Evolutionary conservation across 2,329 filamentous ascomycete species (phyloP), one percentile per base, ranked within the genome.

Genomic region (Monosporascus sp.): DNA sequence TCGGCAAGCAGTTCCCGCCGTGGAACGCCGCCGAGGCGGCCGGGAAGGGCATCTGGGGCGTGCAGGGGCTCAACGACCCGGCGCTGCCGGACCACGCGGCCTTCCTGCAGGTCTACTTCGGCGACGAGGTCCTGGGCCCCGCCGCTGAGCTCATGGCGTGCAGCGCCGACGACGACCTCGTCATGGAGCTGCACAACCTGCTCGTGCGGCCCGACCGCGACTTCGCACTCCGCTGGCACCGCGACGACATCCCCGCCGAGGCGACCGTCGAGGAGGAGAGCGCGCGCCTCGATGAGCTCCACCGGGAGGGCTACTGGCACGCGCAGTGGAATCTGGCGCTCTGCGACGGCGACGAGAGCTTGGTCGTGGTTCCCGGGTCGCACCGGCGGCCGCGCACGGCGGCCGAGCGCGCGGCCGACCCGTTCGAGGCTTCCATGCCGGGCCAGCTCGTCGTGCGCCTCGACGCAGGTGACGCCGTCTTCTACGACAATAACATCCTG

Each of bases 401-500:
- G 5, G 67, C 62, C 1, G 91, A 96, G 77, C 77, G 89, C 14
- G 69, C 64, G 7, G 89, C 89, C 0, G 82, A 77, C 20, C 85
- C 87, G 0, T 88, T 83, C 62, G 86, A 86, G 60, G 65, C 72
- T 2, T 64, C 73, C 2, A 62, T 94, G 60, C 83, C 85, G 0
- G 82, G 74, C 0, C 85, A 91, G 74, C 65, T 86, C 15, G 71
- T 81, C 3, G 89, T 95, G 17, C 65, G 75, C 65, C 74, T 95
- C 56, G 73, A 80, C 57, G 79, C 89, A 0, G 90, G 90, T 0
- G 90, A 96, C 70, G 83, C 88, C 17, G 88, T 88, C 43, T 96
- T 96, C 64, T 96, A 96, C 67, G 85, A 96, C 69, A 95, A 92
- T 66, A 95, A 96, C 68, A 95, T 96, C 58, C 68, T 95, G 57